Evolutionary conservation across 1,284 basidiomycete genomes (phyloP).

Genomic region (Takashimella koratensis): DNA sequence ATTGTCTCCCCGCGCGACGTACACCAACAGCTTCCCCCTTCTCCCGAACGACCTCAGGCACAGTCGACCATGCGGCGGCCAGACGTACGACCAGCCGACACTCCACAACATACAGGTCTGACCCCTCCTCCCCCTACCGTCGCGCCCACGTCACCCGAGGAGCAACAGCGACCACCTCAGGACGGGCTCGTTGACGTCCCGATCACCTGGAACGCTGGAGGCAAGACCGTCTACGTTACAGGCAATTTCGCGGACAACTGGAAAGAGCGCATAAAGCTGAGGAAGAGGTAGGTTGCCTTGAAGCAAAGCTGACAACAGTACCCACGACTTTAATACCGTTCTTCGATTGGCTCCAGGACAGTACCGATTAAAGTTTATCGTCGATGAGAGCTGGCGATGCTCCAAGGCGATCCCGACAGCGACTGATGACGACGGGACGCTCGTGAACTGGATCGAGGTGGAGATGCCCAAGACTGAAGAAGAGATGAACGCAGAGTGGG

Average conservation of each 20-base stretch:
- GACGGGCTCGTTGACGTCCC: slow-evolving; percentile 43
- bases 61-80: slow-evolving; percentile 7
- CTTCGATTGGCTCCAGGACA: slow-evolving; percentile 76
- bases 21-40: background rate
- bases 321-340: slow-evolving; percentile 51
- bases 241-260: slow-evolving; percentile 59
- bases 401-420: slow-evolving; percentile 77
- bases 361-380: slow-evolving; percentile 92
- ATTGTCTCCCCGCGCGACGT: slow-evolving; percentile 16
- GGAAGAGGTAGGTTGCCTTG: slow-evolving; percentile 44
- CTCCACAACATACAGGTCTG: slow-evolving; percentile 15
- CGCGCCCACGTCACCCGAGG: slow-evolving; percentile 20
- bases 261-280: slow-evolving; percentile 54
- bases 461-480: slow-evolving; percentile 44
- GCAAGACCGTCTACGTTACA: slow-evolving; percentile 55
- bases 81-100: slow-evolving; percentile 14
- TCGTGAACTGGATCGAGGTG: slow-evolving; percentile 86
- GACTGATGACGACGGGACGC: slow-evolving; percentile 88
- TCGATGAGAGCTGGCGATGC: slow-evolving; percentile 82
- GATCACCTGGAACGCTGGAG: slow-evolving; percentile 49
- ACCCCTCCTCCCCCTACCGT: slow-evolving; percentile 30
- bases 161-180: slow-evolving; percentile 3
- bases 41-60: slow-evolving; percentile 4
- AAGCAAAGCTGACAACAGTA: slow-evolving; percentile 20
- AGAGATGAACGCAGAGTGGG: slow-evolving; percentile 47